Base-by-base conservation (phyloP, 1,284 basidiomycete species). In the Puccinia coronata region DNA sequence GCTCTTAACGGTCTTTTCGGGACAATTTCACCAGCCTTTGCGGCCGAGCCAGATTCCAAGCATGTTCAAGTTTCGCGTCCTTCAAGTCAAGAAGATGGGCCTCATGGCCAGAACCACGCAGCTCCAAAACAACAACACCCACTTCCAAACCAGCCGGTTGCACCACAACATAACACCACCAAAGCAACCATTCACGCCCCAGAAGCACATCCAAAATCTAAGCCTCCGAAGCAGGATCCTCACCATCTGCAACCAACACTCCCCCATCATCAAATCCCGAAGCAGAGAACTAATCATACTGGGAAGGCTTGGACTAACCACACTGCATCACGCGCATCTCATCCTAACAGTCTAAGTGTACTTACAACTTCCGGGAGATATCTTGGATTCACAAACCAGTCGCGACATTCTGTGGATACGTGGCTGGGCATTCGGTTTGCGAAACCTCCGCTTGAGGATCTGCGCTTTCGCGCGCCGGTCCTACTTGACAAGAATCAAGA, bases 371-470 rank as follows among this genome's bases (percentile, higher is more conserved):
- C 76, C 28, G 76, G 76, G 20, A 41, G 31, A 36, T 79, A 67
- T 53, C 43, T 53, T 43, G 76, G 76, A 41, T 70, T 79, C 65
- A 59, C 76, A 31, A 73, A 57, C 51, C 86, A 87, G 0, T 88
- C 88, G 0, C 89, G 86, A 82, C 87, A 89, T 0, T 88, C 90
- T 82, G 88, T 89, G 5, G 89, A 90, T 11, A 90, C 90, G 0
- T 92, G 89, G 83, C 87, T 91, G 2, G 91, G 91, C 0, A 90
- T 93, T 65, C 92, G 91, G 0, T 93, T 89, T 82, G 91, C 90
- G 23, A 86, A 89, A 82, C 88, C 91, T 31, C 92, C 91, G 0
- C 83, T 89, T 5, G 90, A 90, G 0, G 41, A 82, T 6, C 86
- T 90, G 28, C 88, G 91, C 9, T 91, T 91, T 87, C 89, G 88